Evolutionary conservation across 768 basidiomycete genomes (phyloP).

Genomic region (Psilocybe cubensis): DNA sequence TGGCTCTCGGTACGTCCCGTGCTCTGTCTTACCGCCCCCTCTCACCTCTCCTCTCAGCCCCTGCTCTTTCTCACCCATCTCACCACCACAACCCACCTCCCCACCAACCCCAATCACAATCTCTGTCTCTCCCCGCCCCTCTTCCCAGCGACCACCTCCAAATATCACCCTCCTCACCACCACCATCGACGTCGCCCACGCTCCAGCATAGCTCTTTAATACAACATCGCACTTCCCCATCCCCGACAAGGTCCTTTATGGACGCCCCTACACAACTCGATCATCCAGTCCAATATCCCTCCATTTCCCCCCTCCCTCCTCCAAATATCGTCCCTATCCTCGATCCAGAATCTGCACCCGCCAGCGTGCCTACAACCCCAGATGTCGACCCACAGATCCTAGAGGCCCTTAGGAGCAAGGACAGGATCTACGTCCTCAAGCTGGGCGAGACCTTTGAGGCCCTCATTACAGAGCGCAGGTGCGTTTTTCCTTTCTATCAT

Average conservation of each 20-base stretch:
- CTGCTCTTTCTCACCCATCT: neutral
- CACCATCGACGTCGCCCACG: conserved; percentile 8
- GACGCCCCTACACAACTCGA: conserved; percentile 19
- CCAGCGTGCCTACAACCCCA: conserved; percentile 19
- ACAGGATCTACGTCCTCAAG: conserved; percentile 85
- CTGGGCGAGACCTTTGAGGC: conserved; percentile 87
- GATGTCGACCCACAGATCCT: conserved; percentile 82
- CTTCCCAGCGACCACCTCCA: neutral
- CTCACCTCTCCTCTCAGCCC: neutral
- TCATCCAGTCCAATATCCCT: conserved; percentile 18
- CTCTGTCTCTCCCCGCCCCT: conserved; percentile 11
- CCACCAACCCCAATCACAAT: conserved; percentile 18
- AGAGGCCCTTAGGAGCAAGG: conserved; percentile 87
- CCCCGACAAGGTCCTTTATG: conserved; percentile 20
- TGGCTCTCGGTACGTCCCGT: conserved; percentile 23
- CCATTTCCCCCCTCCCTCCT: conserved; percentile 19
- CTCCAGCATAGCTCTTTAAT: too few relatives aligned
- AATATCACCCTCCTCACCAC: neutral
- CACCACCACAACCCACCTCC: conserved; percentile 18
- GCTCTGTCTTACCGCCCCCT: neutral
- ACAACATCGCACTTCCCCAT: conserved; percentile 13
- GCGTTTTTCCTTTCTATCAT: conserved; percentile 31
- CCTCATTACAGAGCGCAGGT: conserved; percentile 78
- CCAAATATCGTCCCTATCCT: conserved; percentile 16
- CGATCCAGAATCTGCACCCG: conserved; percentile 21